Evolutionary conservation across 2,329 filamentous ascomycete species (phyloP).

Genomic region (Graphium sp.): DNA sequence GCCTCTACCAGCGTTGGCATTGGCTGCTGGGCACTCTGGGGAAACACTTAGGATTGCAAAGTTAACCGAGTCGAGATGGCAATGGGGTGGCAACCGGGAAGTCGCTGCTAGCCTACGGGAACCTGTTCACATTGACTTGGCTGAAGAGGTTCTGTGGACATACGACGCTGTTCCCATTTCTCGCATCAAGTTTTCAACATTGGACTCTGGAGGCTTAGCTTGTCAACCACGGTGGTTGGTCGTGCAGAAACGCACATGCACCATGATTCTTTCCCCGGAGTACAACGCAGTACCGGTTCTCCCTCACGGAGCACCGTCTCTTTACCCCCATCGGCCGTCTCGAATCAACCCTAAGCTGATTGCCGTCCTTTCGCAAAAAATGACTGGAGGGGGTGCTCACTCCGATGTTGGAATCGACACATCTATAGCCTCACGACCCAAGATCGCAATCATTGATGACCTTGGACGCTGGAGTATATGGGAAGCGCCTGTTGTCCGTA

Average conservation of each 20-base stretch:
- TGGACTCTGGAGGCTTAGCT: too few relatives aligned
- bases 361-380: conserved; percentile 28
- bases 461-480: conserved; percentile 52
- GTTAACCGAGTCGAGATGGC: conserved; percentile 30
- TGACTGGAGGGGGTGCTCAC: conserved; percentile 38
- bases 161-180: conserved; percentile 31
- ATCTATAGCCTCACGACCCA: conserved; percentile 28
- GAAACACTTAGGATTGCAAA: conserved; percentile 38
- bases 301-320: conserved; percentile 5
- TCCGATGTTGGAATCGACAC: conserved; percentile 51
- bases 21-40: conserved; percentile 36
- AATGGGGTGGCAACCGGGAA: conserved; percentile 31
- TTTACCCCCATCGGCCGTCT: conserved; percentile 18
- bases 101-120: conserved; percentile 28
- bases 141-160: conserved; percentile 34
- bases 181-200: conserved; percentile 29
- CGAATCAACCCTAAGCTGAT: conserved; percentile 38
- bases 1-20: conserved; percentile 22
- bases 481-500: too few relatives aligned
- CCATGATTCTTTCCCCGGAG: conserved; percentile 32
- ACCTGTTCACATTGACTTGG: conserved; percentile 21
- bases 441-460: conserved; percentile 50
- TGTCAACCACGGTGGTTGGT: conserved; percentile 39
- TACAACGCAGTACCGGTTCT: conserved; percentile 21
- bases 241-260: conserved; percentile 33